These are phyloP conservation scores for Rhynchosporium agropyri DNA, from an alignment of 2,329 filamentous ascomycete species.

Conservation along the genomic window DNA sequence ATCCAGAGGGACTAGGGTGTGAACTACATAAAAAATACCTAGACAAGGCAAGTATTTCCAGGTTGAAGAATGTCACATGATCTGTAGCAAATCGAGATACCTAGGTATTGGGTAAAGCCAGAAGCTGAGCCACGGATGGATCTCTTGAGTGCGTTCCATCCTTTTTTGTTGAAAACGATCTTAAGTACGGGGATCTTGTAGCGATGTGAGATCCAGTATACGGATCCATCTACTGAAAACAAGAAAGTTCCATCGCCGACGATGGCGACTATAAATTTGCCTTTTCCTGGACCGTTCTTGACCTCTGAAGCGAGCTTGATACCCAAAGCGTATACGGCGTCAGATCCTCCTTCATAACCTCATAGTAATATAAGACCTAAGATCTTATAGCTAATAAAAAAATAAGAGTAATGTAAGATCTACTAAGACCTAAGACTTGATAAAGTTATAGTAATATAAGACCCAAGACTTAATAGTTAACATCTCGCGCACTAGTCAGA, in stretches of 20 bases:
- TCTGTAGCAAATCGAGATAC: too few species aligned
- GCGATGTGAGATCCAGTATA: slow-evolving; percentile 69
- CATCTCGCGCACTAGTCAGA: slow-evolving; percentile 64
- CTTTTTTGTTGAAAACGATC: slow-evolving; percentile 69
- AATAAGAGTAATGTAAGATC: too few species aligned
- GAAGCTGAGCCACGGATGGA: slow-evolving; percentile 46
- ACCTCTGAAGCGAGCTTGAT: slow-evolving; percentile 68
- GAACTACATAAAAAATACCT: too few species aligned
- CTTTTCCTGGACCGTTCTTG: slow-evolving; percentile 52
- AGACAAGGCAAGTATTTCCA: too few species aligned
- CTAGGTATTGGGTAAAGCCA: too few species aligned
- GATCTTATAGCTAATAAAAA: too few species aligned
- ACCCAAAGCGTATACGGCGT: slow-evolving; percentile 64
- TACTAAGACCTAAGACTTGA: too few species aligned
- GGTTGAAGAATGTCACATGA: too few species aligned
- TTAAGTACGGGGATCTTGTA: slow-evolving; percentile 69
- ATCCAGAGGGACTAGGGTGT: too few species aligned
- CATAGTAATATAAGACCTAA: too few species aligned
- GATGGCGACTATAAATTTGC: slow-evolving; percentile 64
- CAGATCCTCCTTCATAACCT: slow-evolving; percentile 70
- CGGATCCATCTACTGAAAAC: slow-evolving; percentile 65
- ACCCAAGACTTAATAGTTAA: too few species aligned
- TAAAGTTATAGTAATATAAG: too few species aligned
- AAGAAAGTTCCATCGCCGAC: slow-evolving; percentile 70
- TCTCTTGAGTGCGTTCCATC: slow-evolving; percentile 67